Evolutionary conservation across 2,329 filamentous ascomycete genomes (phyloP), one percentile per base, ranked within the genome.

Genomic region (Venturiaceae sp.): DNA sequence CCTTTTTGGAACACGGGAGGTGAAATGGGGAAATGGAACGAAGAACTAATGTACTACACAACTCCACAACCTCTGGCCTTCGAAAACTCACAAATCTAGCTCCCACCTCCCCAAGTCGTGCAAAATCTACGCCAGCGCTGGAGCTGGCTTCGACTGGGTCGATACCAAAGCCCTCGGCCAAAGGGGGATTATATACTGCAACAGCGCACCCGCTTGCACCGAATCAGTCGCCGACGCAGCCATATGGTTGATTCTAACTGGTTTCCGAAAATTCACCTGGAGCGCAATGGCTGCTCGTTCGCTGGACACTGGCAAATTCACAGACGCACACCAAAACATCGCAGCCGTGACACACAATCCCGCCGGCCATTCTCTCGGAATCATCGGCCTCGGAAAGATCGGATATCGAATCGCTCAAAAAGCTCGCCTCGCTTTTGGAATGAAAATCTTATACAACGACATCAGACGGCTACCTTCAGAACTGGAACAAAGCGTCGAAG

Each of bases 141-240:
- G 83, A 2, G 82, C 83, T 14, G 82, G 83, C 2, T 85, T 82
- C 67, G 82, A 86, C 67, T 84, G 82, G 81, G 81, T 80, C 5
- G 79, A 86, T 67, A 80, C 80, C 28, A 75, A 82, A 65, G 69
- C 81, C 1, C 67, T 90, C 58, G 86, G 82, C 1, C 74, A 82
- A 61, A 77, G 77, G 66, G 80, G 83, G 37, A 81, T 88, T 62
- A 72, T 86, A 55, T 90, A 90, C 72, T 90, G 86, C 75, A 90
- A 90, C 71, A 80, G 83, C 2, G 86, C 85, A 1, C 78, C 83
- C 1, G 85, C 86, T 0, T 85, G 85, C 36, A 84, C 84, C 6
- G 87, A 90, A 65, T 83, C 86, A 4, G 86, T 90, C 1, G 86
- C 86, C 55, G 87, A 90, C 69, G 83, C 87, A 61, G 83, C 85